These are phyloP conservation scores for Trichoderma orchidacearum DNA, from an alignment of 495 filamentous ascomycete genomes.

Conservation along the genomic window DNA sequence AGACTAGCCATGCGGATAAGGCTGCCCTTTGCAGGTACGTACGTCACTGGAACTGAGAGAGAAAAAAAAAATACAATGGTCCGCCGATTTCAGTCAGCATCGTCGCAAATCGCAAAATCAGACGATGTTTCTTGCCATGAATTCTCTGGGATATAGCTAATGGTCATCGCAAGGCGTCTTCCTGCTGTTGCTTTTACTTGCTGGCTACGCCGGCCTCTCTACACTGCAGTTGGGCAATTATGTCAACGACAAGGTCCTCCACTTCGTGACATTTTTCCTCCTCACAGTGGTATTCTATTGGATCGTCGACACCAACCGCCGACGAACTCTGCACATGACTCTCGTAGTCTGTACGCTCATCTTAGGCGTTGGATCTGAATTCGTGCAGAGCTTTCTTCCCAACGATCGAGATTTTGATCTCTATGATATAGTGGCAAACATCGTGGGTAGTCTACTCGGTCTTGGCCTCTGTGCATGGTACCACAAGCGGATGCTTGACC, in stretches of 20 bases:
- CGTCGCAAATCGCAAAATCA: not conserved
- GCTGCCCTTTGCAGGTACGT: conserved; percentile 49
- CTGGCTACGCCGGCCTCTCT: conserved; percentile 66
- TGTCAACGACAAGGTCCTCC: conserved; percentile 80
- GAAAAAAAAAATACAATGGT: too few species aligned
- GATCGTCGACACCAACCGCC: conserved; percentile 81
- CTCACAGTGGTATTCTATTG: conserved; percentile 89
- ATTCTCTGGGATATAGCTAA: not conserved
- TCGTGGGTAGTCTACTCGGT: conserved; percentile 60
- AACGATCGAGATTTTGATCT: conserved; percentile 73
- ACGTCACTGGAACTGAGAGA: too few species aligned
- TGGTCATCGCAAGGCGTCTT: conserved; percentile 48
- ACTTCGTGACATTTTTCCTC: conserved; percentile 78
- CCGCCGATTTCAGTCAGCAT: not conserved
- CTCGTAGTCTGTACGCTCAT: conserved; percentile 62
- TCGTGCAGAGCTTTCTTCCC: conserved; percentile 69
- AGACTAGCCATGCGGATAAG: conserved; percentile 9
- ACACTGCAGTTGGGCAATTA: conserved; percentile 37
- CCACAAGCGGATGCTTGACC: conserved; percentile 87
- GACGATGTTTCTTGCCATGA: not conserved
- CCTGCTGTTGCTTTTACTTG: conserved; percentile 55
- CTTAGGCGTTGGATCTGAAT: conserved; percentile 72
- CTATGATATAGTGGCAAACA: conserved; percentile 76
- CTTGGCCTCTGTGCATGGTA: conserved; percentile 75
- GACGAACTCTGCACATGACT: conserved; percentile 72